These are phyloP conservation scores for Glycyrrhiza uralensis DNA, from an alignment of 306 rosid species.

Conservation along the genomic window DNA sequence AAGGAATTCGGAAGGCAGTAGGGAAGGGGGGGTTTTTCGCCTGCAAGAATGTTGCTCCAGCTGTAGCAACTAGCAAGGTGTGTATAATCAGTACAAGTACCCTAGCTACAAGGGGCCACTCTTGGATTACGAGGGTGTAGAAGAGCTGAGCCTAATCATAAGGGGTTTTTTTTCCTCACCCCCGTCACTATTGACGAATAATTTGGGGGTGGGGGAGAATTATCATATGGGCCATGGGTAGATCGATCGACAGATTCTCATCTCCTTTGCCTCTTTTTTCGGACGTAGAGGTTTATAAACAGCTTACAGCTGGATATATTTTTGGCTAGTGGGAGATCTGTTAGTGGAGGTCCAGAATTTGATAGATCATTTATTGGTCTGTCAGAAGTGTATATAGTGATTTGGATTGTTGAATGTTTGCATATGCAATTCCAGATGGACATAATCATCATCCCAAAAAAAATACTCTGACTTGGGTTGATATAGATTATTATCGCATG, in stretches of 20 bases:
- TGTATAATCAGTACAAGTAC: conserved; percentile 25
- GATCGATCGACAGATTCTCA: conserved; percentile 32
- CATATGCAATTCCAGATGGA: conserved; percentile 26
- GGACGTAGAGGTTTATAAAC: conserved; percentile 24
- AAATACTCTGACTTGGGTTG: conserved; percentile 30
- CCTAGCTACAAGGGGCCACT: conserved; percentile 44
- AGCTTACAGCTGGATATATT: conserved; percentile 13
- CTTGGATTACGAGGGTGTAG: conserved; percentile 55
- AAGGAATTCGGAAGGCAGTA: conserved; percentile 34
- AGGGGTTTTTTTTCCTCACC: conserved; percentile 31
- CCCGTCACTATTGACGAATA: conserved; percentile 34
- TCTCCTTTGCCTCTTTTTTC: conserved; percentile 32
- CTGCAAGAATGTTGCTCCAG: conserved; percentile 52
- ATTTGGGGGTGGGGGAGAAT: conserved; percentile 36
- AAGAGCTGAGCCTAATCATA: conserved; percentile 54
- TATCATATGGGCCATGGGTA: conserved; percentile 49
- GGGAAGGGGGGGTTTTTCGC: conserved; percentile 20
- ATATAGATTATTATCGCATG: conserved; percentile 47
- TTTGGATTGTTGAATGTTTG: conserved; percentile 30
- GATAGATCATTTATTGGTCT: conserved; percentile 22
- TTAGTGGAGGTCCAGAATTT: conserved; percentile 20
- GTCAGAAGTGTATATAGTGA: conserved; percentile 29
- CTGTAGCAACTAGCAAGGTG: conserved; percentile 46
- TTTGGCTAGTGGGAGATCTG: conserved; percentile 25
- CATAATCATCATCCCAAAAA: conserved; percentile 14